Percentiles rank a stretch among this genome's conserved stretches.
phyloP scores from a whole-genome alignment of 75 land plant species.

The Pinus albicaulis region DNA sequence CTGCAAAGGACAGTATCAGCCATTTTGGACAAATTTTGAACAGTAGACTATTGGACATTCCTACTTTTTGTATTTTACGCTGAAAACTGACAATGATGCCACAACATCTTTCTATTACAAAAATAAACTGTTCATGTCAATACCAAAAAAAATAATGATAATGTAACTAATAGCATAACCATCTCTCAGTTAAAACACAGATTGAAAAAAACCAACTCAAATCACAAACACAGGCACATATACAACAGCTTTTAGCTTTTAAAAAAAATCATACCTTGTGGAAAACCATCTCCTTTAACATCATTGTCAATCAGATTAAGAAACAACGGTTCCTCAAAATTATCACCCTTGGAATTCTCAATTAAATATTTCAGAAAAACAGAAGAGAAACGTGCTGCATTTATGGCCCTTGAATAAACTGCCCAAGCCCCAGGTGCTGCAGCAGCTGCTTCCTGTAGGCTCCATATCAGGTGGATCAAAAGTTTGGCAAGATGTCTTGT shows the following conservation, averaged over 20 bases:
- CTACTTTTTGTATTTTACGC: no score
- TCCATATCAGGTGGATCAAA: slow-evolving; percentile 64
- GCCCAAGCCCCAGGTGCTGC: slow-evolving; percentile 19
- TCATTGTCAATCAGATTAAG: slow-evolving; percentile 55
- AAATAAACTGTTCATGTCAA: no score
- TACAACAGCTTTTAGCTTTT: not conserved
- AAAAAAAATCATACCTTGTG: slow-evolving; percentile 21
- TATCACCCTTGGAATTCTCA: slow-evolving; percentile 55
- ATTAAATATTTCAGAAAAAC: slow-evolving; percentile 77
- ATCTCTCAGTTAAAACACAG: not conserved
- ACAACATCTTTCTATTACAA: no score
- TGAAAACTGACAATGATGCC: no score
- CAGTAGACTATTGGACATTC: no score
- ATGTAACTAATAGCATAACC: not conserved
- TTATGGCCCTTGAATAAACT: slow-evolving; percentile 45
- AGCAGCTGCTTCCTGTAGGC: slow-evolving; percentile 61
- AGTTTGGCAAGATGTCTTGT: slow-evolving; percentile 83
- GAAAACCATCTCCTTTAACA: slow-evolving; percentile 18
- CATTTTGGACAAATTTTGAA: no score
- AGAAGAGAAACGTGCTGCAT: slow-evolving; percentile 68
- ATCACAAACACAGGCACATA: not conserved
- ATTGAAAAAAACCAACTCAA: not conserved
- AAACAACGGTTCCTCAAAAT: slow-evolving; percentile 42
- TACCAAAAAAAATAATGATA: not conserved
- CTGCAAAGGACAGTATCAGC: no score